A percentile compares a stretch with the other conserved stretches of the same genome.
phyloP scores from a whole-genome alignment of 345 rosid species.

The Gossypium ekmanianum region DNA sequence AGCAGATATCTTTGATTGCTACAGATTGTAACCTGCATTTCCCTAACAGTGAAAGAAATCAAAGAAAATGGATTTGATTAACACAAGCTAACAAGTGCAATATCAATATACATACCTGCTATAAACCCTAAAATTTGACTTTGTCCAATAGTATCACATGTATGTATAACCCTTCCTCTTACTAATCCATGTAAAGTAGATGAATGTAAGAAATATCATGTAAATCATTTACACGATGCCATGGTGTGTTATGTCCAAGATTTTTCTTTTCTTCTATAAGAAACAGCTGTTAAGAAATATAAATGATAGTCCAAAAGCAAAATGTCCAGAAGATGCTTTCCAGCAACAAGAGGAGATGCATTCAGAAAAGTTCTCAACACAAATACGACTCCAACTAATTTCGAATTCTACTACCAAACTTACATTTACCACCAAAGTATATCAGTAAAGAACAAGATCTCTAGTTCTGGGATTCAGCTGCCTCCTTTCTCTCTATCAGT shows the following conservation, averaged over 20 bases:
- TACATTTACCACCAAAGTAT: background rate
- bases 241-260: background rate
- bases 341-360: background rate
- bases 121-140: background rate
- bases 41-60: background rate
- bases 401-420: background rate
- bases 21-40: background rate
- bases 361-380: background rate
- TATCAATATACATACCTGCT: background rate
- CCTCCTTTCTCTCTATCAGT: slow-evolving; percentile 50
- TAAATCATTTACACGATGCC: background rate
- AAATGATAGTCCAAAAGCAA: background rate
- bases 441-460: background rate
- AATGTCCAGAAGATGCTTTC: no score
- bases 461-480: slow-evolving; percentile 47
- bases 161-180: background rate
- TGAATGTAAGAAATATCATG: background rate
- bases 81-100: background rate
- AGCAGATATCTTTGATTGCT: background rate
- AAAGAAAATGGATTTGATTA: background rate
- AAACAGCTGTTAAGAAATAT: background rate
- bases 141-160: background rate
- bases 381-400: background rate
- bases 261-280: background rate
- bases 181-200: background rate